phyloP scores from a whole-genome alignment of 768 basidiomycete species.

The Tylopilus felleus region DNA sequence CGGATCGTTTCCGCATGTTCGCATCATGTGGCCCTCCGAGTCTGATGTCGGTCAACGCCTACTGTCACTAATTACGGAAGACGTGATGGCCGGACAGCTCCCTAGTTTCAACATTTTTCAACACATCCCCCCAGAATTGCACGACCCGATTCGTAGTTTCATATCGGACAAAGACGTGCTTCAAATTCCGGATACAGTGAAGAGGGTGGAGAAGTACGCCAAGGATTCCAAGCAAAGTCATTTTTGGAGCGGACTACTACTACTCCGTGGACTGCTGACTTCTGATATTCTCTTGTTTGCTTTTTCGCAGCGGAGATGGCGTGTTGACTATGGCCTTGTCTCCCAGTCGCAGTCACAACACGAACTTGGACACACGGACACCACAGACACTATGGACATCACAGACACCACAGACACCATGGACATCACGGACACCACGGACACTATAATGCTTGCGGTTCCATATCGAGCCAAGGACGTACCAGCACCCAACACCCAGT shows the following conservation, averaged over 20 bases:
- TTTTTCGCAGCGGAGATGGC: background rate
- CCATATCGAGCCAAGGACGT: slow-evolving; percentile 17
- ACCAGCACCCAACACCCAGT: too few species aligned
- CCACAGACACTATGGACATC: too few species aligned
- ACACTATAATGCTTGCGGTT: background rate
- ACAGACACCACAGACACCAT: too few species aligned
- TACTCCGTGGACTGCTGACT: background rate
- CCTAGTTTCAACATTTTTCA: background rate
- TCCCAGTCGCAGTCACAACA: too few species aligned
- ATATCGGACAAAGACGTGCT: background rate
- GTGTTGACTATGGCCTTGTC: background rate
- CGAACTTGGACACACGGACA: too few species aligned
- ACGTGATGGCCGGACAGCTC: background rate
- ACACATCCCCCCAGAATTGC: background rate
- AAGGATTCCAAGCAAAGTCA: too few species aligned
- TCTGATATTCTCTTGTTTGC: background rate
- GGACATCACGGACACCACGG: too few species aligned
- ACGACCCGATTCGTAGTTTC: background rate
- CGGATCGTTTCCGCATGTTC: too few species aligned
- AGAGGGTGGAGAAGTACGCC: background rate
- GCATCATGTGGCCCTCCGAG: background rate
- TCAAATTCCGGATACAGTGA: background rate
- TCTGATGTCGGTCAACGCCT: too few species aligned
- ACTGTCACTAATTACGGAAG: background rate
- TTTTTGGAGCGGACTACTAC: background rate